Evolutionary conservation across 1,284 basidiomycete species (phyloP), one percentile per base, ranked within the genome.

Genomic region (Papiliotrema terrestris): DNA sequence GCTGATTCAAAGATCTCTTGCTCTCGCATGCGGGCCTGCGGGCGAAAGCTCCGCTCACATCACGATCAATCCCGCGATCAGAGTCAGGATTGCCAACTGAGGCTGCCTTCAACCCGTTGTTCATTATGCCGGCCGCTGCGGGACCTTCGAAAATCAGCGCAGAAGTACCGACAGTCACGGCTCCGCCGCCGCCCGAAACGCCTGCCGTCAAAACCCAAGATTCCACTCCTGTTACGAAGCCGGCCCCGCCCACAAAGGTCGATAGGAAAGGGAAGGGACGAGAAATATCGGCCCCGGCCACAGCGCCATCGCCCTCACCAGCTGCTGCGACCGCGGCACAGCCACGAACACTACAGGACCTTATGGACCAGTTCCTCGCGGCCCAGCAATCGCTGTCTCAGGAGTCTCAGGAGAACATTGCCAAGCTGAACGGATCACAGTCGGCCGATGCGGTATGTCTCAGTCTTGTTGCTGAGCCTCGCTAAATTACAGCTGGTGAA

Each of bases 401-500:
- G 20, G 25, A 29, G 25, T 32, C 51, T 6, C 29, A 51, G 8
- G 26, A 44, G 26, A 41, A 45, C 14, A 22, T 17, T 8, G 23
- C 14, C 13, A 51, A 42, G 39, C 5, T 36, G 15, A 20, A 25
- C 11, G 42, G 29, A 20, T 20, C 15, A 19, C n/a, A n/a, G 17
- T 42, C 39, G 2, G 38, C 32, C n/a, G 49, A 50, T 42, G 49
- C 37, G 22, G 39, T 41, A 20, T 22, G 39, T 43, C 3, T 32
- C 3, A 5, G 8, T 25, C 2, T 19, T 13, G n/a, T 20, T 20
- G 23, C 3, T 14, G 9, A 29, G 25, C n/a, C 3, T 11, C n/a
- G 26, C 19, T 39, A 14, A 39, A 29, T 48, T 13, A 14, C 39
- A 67, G 68, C 51, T 60, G 11, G 38, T 62, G 13, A 73, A 65